Evolutionary conservation across 306 rosid genomes (phyloP).

Genomic region (Cyamopsis tetragonoloba): DNA sequence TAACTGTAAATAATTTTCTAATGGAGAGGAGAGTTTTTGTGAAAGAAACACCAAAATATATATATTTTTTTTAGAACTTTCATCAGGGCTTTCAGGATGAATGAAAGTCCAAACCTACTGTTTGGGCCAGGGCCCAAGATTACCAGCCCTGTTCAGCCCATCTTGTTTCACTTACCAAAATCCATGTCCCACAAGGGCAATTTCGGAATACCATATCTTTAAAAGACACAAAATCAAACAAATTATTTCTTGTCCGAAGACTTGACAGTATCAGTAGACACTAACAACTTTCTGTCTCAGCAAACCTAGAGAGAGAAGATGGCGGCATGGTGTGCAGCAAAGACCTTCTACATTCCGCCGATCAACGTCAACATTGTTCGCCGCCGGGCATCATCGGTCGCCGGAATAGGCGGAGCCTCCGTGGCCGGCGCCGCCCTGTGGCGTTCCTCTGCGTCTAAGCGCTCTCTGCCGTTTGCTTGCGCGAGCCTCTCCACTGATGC

Average conservation of each 20-base stretch:
- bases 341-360: slow-evolving; percentile 53
- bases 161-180: background rate
- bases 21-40: too few species aligned
- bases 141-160: too few species aligned
- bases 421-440: slow-evolving; percentile 50
- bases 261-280: background rate
- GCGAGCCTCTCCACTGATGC: slow-evolving; percentile 54
- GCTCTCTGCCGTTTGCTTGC: slow-evolving; percentile 61
- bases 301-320: slow-evolving; percentile 21
- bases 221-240: background rate
- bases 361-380: slow-evolving; percentile 37
- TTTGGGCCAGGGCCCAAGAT: background rate
- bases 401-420: slow-evolving; percentile 55
- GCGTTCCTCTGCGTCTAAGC: slow-evolving; percentile 52
- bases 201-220: background rate
- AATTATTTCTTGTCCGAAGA: too few species aligned
- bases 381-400: slow-evolving; percentile 40
- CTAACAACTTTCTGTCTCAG: background rate
- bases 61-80: too few species aligned
- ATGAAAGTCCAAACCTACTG: too few species aligned
- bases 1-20: too few species aligned
- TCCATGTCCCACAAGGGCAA: background rate
- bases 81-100: too few species aligned
- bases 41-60: too few species aligned
- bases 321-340: slow-evolving; percentile 76